phyloP scores from a whole-genome alignment of 1,284 basidiomycete genomes.

The Mixia osmundae region DNA sequence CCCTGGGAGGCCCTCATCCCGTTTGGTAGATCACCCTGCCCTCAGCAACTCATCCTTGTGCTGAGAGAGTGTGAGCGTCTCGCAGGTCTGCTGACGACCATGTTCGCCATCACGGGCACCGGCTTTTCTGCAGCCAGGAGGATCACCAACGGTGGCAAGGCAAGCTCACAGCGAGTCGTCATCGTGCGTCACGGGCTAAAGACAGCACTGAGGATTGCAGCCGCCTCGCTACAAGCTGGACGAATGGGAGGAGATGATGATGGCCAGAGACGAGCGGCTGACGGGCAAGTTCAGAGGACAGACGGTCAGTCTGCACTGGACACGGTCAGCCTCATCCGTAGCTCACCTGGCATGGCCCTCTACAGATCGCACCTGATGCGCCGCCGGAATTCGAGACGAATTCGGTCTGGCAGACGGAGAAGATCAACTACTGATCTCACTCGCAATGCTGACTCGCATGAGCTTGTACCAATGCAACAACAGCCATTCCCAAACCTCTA shows the following conservation, averaged over 20 bases:
- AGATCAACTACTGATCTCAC: no score
- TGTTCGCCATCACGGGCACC: slow-evolving; percentile 63
- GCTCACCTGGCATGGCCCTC: slow-evolving; percentile 1
- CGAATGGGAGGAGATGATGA: slow-evolving; percentile 83
- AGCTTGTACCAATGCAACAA: no score
- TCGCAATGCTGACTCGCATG: no score
- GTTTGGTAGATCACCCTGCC: slow-evolving; percentile 35
- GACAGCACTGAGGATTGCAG: slow-evolving; percentile 25
- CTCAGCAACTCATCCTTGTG: slow-evolving; percentile 1
- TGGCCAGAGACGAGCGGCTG: slow-evolving; percentile 61
- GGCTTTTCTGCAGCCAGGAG: slow-evolving; percentile 50
- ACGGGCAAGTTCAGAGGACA: slow-evolving; percentile 75
- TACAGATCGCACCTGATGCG: slow-evolving; percentile 43
- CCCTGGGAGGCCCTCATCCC: slow-evolving; percentile 89
- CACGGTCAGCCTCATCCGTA: neutral
- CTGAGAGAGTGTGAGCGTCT: neutral
- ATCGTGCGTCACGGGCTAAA: neutral
- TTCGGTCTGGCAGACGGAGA: slow-evolving; percentile 51
- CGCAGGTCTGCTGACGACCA: slow-evolving; percentile 5
- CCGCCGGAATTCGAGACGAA: slow-evolving; percentile 51
- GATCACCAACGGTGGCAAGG: slow-evolving; percentile 72
- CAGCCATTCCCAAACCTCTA: no score
- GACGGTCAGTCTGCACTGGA: slow-evolving; percentile 31
- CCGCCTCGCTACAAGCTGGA: slow-evolving; percentile 61
- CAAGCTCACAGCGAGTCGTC: slow-evolving; percentile 21